Base-by-base conservation (phyloP, 2,329 filamentous ascomycete species). In the Setomelanomma holmii region DNA sequence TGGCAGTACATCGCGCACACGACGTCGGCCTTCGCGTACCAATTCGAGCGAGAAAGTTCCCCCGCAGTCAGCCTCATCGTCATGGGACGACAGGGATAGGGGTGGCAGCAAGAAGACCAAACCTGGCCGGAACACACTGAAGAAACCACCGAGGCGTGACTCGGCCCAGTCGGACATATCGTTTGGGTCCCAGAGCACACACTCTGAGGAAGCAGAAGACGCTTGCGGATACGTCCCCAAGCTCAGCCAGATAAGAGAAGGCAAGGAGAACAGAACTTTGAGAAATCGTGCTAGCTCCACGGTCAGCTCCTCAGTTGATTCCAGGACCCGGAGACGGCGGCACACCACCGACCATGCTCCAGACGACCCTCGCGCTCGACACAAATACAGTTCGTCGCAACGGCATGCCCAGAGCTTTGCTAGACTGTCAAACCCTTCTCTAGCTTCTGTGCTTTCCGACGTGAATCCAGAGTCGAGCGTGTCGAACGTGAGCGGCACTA, bases 401-500 rank as follows among this genome's bases (percentile, higher is more conserved):
- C 70, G 68, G 39, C 64, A 63, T 46, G 71, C 73, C 16, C 64
- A 60, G 27, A 67, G 53, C 40, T 62, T 69, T 40, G 53, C 55
- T 3, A 60, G 63, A 40, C 48, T 76, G 33, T 71, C 74, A 27
- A 78, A 77, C 44, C 69, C 74, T 5, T 80, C 78, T 4, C 56
- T 78, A 24, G 58, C 75, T 36, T 80, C 78, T 1, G 68, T 79
- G 3, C 55, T 76, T 8, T 78, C 78, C 20, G 72, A 67, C 44
- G 56, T 76, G 39, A 79, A 77, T 3, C 72, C 74, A 44, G 66
- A 67, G 8, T 78, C 78, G 12, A 72, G 66, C 44, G 65, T 65
- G 14, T 79, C 77, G 1, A 78, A 74, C 57, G 76, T 72, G n/a
- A 80, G 78, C 61, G 77, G 72, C 48, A 78, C 77, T 1, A 80